Base-by-base conservation (phyloP, 2,329 filamentous ascomycete genomes). In the Verticillium tricorpus region DNA sequence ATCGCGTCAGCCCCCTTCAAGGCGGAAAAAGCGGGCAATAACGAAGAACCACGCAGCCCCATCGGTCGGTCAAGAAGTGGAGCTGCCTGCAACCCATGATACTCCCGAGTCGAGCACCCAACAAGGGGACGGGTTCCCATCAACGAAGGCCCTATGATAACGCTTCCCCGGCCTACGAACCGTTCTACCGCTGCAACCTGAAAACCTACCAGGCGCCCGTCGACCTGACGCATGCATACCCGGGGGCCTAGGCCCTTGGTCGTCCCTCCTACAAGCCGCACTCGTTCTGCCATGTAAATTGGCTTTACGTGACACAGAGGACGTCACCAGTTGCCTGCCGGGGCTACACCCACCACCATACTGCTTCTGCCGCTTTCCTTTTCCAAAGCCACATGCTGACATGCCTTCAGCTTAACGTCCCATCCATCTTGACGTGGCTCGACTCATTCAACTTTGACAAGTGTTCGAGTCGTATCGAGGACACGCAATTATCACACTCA, bases 341-440 rank as follows among this genome's bases (percentile, higher is more conserved):
- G 14, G 54, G 12, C 12, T 32, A 2, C 5, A 35, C 28, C 6
- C 54, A 25, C 17, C 25, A 56, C 17, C 28, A 11, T 17, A 34
- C 37, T 61, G 15, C 57, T 35, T 60, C 22, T 34, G 39, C 34
- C 35, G 19, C 28, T 15, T 57, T 37, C 17, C 55, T 32, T 37
- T 15, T 57, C 14, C 28, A 4, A 37, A 34, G 31, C 34, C 55
- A 19, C 40, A 39, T 31, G 35, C 56, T 50, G 31, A 50, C 22
- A 22, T 58, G 15, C 56, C 25, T 57, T 25, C 25, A 31, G 34
- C 37, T 32, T 55, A 22, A 19, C 40, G 57, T 61, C 50, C 15
- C 40, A 39, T 15, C 40, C 57, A n/a, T 8, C 39, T 37, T 61
- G 59, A 58, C 61, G 63, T 57, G 52, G 59, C 59, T 63, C 37